Conservation (phyloP, 345 rosid genomes). For the Aurinia saxatilis region DNA sequence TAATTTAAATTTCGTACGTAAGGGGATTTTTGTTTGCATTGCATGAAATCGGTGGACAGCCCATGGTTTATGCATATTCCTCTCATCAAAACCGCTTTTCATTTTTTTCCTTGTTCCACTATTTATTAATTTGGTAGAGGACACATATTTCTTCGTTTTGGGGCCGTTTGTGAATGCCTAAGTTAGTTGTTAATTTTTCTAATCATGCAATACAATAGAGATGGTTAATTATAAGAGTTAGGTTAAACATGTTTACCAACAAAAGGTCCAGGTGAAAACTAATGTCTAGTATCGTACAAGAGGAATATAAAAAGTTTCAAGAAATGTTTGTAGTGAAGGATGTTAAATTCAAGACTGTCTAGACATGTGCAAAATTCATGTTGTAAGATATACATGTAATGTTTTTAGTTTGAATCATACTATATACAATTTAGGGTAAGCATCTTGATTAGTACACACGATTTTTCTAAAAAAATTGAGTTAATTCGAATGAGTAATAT, state of each 20-base stretch:
- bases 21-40: constrained; percentile 30
- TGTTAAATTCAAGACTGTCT: background rate
- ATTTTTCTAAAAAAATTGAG: too few relatives aligned
- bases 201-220: background rate
- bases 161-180: constrained; percentile 1
- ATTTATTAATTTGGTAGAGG: background rate
- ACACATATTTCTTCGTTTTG: constrained; percentile 22
- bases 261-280: too few relatives aligned
- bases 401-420: too few relatives aligned
- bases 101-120: background rate
- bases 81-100: constrained; percentile 26
- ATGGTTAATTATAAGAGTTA: background rate
- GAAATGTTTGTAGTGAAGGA: too few relatives aligned
- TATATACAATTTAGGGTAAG: too few relatives aligned
- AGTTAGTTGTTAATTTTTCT: background rate
- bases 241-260: background rate
- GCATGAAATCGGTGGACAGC: constrained; percentile 33
- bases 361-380: background rate
- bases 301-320: too few relatives aligned
- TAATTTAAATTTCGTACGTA: constrained; percentile 13
- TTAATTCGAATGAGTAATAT: too few relatives aligned
- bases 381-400: background rate
- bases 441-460: too few relatives aligned
- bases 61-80: constrained; percentile 21
- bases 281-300: too few relatives aligned